Percentiles rank a stretch among this genome's conserved stretches.
Evolutionary conservation across 441 rosid species (phyloP).

Genomic region (Eruca vesicaria): DNA sequence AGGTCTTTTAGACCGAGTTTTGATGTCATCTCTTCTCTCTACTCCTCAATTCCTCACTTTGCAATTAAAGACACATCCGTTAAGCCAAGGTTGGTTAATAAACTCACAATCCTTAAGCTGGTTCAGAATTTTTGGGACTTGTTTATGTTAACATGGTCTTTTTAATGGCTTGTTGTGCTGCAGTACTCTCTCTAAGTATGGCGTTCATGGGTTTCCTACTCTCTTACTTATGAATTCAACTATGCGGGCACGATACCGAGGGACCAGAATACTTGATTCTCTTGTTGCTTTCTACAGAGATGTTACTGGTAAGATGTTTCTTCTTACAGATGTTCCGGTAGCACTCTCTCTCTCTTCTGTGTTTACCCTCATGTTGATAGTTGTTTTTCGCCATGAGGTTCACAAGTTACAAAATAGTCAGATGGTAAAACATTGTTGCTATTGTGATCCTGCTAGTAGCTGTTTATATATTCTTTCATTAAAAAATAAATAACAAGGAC

Average conservation of each 20-base stretch:
- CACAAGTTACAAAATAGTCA: no score
- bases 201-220: conserved; percentile 95
- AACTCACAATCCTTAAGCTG: not conserved
- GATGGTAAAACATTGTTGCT: no score
- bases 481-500: no score
- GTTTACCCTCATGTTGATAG: not conserved
- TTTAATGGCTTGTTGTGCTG: conserved; percentile 28
- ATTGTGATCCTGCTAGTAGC: no score
- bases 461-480: no score
- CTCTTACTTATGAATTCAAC: conserved; percentile 80
- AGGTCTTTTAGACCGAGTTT: conserved; percentile 67
- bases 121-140: not conserved
- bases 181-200: conserved; percentile 85
- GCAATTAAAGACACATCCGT: conserved; percentile 77
- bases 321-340: not conserved
- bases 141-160: not conserved
- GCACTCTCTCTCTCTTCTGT: no score
- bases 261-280: conserved; percentile 65
- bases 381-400: no score
- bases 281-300: conserved; percentile 67
- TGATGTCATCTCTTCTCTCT: conserved; percentile 61
- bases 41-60: conserved; percentile 69
- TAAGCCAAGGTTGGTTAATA: conserved; percentile 68
- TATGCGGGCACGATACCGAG: conserved; percentile 61
- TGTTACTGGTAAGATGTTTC: conserved; percentile 57